A percentile compares a stretch with the other conserved stretches of the same genome.
These are phyloP conservation scores for Naumovozyma castellii DNA, from an alignment of 805 yeast species.

Conservation along the genomic window DNA sequence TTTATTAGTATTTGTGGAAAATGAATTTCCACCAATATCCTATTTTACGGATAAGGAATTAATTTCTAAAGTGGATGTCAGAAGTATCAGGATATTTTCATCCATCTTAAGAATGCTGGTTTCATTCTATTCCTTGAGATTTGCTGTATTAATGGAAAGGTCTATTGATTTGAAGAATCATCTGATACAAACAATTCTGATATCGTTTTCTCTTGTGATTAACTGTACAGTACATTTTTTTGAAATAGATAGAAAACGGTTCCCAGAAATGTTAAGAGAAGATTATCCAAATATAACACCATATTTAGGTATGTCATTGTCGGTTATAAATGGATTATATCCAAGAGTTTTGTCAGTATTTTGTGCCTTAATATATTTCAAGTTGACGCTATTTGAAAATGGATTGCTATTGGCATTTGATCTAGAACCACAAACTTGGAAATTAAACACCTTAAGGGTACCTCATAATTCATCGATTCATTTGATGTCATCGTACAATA, in stretches of 20 bases:
- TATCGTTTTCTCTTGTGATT: constrained; percentile 12
- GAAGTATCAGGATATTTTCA: background rate
- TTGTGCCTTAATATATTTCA: constrained; percentile 6
- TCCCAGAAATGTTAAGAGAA: constrained; percentile 9
- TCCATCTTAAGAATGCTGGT: constrained; percentile 4
- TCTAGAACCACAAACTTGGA: constrained; percentile 8
- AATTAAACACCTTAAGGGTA: constrained; percentile 5
- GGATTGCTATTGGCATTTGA: constrained; percentile 4
- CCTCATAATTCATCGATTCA: constrained; percentile 6
- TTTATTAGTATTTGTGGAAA: constrained; percentile 7
- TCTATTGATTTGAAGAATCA: constrained; percentile 5
- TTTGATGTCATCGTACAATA: constrained; percentile 6
- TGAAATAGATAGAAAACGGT: constrained; percentile 12
- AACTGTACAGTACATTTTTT: constrained; percentile 7
- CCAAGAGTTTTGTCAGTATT: background rate
- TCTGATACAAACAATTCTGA: constrained; percentile 7
- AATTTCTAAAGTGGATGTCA: constrained; percentile 3
- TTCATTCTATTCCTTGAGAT: constrained; percentile 11
- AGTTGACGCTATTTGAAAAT: constrained; percentile 7
- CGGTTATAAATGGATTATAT: constrained; percentile 2
- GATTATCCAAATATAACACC: constrained; percentile 13
- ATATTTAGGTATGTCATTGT: constrained; percentile 7
- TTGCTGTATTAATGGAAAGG: constrained; percentile 8
- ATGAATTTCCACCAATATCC: constrained; percentile 9
- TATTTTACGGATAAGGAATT: constrained; percentile 6